Base-by-base conservation (phyloP, 2,329 filamentous ascomycete species). In the Aspergillus glaucus region DNA sequence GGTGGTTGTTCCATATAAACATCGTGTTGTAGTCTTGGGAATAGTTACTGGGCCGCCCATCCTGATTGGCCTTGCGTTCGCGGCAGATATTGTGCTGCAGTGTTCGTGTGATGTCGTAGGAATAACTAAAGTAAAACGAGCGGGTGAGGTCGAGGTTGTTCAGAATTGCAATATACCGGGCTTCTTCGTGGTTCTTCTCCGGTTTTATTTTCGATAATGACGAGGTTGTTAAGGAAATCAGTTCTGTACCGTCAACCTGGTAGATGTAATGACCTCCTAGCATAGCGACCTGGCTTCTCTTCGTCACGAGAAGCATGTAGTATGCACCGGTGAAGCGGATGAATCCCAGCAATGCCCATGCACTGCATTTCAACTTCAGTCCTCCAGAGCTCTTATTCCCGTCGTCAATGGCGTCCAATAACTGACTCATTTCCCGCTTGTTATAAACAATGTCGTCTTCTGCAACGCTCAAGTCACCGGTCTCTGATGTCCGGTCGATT, bases 111-210 rank as follows among this genome's bases (percentile, higher is more conserved):
- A 97, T 87, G 64, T 98, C 89, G 71, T 98, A 98, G 0, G 92
- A 94, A 66, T 96, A 96, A 72, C 92, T 96, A 74, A 96, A 98
- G 70, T 98, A 98, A 67, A 98, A 98, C 0, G 88, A 94, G 49
- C 87, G 81, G 0, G 87, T 90, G 51, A 98, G 73, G 66, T 98
- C 93, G 28, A 98, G 77, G 57, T 95, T 95, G 65, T 88, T 90
- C 41, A 98, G 76, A 46, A 96, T 97, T 22, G 82, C 80, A 30
- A 97, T 77, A 62, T 95, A 97, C 24, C 92, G 84, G 36, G 87
- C 84, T 69, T 98, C 93, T 65, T 97, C 92, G 0, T 88, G 81
- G 60, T 94, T 93, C 46, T 85, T 79, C 55, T 96, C 89, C n/a
- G 84, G 77, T 64, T 86, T 88, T 60, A 84, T 84, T 45, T 85